Conservation (phyloP, 176 grass and related monocot genomes). For the Carex myosuroides region DNA sequence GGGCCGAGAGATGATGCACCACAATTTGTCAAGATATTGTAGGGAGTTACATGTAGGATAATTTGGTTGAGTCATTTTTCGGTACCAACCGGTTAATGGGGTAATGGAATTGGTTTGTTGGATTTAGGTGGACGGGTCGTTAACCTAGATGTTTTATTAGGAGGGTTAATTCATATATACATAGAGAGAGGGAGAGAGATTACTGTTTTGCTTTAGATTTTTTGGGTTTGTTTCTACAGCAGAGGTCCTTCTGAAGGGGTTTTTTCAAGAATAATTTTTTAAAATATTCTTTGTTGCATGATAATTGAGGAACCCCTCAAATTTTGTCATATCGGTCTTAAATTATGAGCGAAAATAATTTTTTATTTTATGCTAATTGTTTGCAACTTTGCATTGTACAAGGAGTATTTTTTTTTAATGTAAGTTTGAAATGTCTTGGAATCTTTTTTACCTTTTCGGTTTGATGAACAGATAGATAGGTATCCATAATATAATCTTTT, state of each 20-base stretch:
- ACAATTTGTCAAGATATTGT: conserved; percentile 75
- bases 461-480: no score
- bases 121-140: not conserved
- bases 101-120: conserved; percentile 20
- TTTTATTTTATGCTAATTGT: not conserved
- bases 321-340: not conserved
- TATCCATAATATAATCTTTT: no score
- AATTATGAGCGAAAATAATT: not conserved
- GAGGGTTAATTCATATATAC: conserved; percentile 1
- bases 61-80: conserved; percentile 25
- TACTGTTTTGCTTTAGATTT: conserved; percentile 8
- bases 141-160: conserved; percentile 15
- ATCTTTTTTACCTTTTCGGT: not conserved
- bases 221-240: not conserved
- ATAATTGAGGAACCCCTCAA: conserved; percentile 17
- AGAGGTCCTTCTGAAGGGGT: not conserved
- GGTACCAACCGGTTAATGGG: not conserved
- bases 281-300: not conserved
- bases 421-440: not conserved
- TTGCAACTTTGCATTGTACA: not conserved
- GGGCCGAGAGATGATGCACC: conserved; percentile 76
- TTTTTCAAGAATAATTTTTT: not conserved
- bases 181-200: conserved; percentile 3
- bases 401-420: not conserved
- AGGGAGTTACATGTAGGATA: not conserved